These are phyloP conservation scores for Capronia epimyces DNA, from an alignment of 2,329 filamentous ascomycete species.

Conservation along the genomic window DNA sequence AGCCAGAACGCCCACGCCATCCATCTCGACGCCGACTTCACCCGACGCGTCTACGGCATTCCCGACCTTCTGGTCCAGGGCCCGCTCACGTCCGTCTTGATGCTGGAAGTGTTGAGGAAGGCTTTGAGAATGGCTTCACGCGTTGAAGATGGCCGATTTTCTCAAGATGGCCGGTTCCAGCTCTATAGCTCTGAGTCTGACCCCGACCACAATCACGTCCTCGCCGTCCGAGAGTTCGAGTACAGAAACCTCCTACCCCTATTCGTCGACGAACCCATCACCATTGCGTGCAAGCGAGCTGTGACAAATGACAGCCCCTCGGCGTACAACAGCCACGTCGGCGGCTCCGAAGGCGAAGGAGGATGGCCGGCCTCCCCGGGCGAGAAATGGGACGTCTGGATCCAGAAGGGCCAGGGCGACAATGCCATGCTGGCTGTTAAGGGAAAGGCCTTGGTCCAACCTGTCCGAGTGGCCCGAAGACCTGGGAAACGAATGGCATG, in stretches of 20 bases:
- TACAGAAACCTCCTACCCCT: constrained; percentile 81
- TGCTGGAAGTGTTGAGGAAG: constrained; percentile 59
- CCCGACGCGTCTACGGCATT: constrained; percentile 66
- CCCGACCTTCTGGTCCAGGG: constrained; percentile 76
- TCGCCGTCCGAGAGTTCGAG: constrained; percentile 54
- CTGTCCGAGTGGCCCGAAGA: neutral
- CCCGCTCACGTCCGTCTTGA: constrained; percentile 69
- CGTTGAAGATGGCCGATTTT: too few relatives aligned
- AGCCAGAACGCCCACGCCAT: constrained; percentile 91
- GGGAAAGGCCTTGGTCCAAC: constrained; percentile 13
- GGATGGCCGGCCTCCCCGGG: constrained; percentile 60
- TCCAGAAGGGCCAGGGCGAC: constrained; percentile 20
- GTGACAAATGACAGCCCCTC: neutral
- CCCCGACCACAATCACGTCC: neutral
- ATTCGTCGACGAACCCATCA: constrained; percentile 66
- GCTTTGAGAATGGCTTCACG: neutral
- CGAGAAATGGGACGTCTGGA: constrained; percentile 51
- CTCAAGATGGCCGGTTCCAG: too few relatives aligned
- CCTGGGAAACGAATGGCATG: too few relatives aligned
- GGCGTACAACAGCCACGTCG: too few relatives aligned
- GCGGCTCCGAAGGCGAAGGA: constrained; percentile 30
- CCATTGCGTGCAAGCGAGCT: constrained; percentile 57
- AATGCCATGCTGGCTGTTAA: constrained; percentile 20
- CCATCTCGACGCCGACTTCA: constrained; percentile 72
- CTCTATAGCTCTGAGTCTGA: too few relatives aligned